Percentiles rank a stretch among this genome's conserved stretches.
Evolutionary conservation across 1,284 basidiomycete genomes (phyloP).

Genomic region (Gomphus bonarii): DNA sequence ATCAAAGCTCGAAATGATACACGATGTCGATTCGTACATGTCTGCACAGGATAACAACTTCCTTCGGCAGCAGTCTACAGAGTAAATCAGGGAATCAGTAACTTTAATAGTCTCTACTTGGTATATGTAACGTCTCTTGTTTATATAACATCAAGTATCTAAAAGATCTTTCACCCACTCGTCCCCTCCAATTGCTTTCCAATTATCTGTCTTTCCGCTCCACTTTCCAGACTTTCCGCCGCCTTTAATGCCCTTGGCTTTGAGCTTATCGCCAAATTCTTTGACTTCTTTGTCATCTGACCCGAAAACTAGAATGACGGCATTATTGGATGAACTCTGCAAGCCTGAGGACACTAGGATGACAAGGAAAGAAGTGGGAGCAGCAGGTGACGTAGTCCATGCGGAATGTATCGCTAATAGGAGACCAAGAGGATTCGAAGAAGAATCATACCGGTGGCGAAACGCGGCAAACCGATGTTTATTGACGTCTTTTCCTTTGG

Average conservation of each 20-base stretch:
- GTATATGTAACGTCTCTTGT: not conserved
- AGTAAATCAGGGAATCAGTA: not conserved
- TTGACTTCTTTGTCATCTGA: slow-evolving; percentile 52
- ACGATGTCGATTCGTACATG: not conserved
- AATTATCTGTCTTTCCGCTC: slow-evolving; percentile 52
- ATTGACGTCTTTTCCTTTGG: slow-evolving; percentile 13
- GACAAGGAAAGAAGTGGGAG: slow-evolving; percentile 34
- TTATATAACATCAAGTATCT: slow-evolving; percentile 9
- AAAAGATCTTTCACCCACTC: slow-evolving; percentile 23
- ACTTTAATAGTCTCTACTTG: not conserved
- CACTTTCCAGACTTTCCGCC: slow-evolving; percentile 54
- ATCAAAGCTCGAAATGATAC: slow-evolving; percentile 3
- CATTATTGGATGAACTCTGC: slow-evolving; percentile 30
- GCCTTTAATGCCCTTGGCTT: slow-evolving; percentile 46
- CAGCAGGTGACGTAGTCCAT: slow-evolving; percentile 23
- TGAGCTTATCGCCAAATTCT: slow-evolving; percentile 46
- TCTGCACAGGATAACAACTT: not conserved
- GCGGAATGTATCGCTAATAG: slow-evolving; percentile 45
- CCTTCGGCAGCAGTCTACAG: not conserved
- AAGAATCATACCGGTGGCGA: slow-evolving; percentile 52
- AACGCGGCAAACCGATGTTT: slow-evolving; percentile 32
- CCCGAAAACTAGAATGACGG: slow-evolving; percentile 48
- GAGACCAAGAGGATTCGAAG: slow-evolving; percentile 49
- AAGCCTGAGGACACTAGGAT: slow-evolving; percentile 52
- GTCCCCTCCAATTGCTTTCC: slow-evolving; percentile 34